These are phyloP conservation scores for Nepenthes mirabilis DNA, from an alignment of 148 eudicot species.

Conservation along the genomic window DNA sequence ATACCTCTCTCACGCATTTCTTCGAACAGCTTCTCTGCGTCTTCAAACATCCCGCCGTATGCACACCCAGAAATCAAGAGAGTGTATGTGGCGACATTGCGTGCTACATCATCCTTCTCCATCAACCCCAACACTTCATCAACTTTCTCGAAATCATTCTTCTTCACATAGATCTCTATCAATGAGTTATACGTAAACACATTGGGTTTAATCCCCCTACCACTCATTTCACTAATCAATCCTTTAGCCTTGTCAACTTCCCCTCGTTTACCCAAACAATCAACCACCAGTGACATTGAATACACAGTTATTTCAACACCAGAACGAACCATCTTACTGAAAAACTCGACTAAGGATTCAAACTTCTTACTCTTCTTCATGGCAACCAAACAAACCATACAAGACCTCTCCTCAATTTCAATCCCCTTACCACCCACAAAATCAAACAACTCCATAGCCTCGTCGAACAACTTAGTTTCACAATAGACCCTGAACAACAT, in stretches of 20 bases:
- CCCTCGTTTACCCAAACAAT: slow-evolving; percentile 49
- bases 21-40: slow-evolving; percentile 43
- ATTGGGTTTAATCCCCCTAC: slow-evolving; percentile 46
- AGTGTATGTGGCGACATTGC: slow-evolving; percentile 57
- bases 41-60: slow-evolving; percentile 33
- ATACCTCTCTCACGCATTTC: slow-evolving; percentile 44
- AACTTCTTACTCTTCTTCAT: slow-evolving; percentile 31
- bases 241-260: slow-evolving; percentile 42
- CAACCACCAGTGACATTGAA: slow-evolving; percentile 56
- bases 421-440: slow-evolving; percentile 37
- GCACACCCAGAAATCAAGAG: slow-evolving; percentile 42
- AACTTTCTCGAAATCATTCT: slow-evolving; percentile 25
- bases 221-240: slow-evolving; percentile 27
- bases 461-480: slow-evolving; percentile 40
- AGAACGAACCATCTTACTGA: slow-evolving; percentile 45
- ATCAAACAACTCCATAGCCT: slow-evolving; percentile 65
- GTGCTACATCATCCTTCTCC: slow-evolving; percentile 39
- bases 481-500: slow-evolving; percentile 66
- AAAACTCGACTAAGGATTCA: slow-evolving; percentile 34
- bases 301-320: slow-evolving; percentile 55
- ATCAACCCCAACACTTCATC: slow-evolving; percentile 31
- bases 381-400: slow-evolving; percentile 69
- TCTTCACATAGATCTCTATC: slow-evolving; percentile 42
- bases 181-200: slow-evolving; percentile 53
- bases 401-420: slow-evolving; percentile 61